Evolutionary conservation across 1,139 yeast species (phyloP).

Genomic region (Geotrichum fermentans): DNA sequence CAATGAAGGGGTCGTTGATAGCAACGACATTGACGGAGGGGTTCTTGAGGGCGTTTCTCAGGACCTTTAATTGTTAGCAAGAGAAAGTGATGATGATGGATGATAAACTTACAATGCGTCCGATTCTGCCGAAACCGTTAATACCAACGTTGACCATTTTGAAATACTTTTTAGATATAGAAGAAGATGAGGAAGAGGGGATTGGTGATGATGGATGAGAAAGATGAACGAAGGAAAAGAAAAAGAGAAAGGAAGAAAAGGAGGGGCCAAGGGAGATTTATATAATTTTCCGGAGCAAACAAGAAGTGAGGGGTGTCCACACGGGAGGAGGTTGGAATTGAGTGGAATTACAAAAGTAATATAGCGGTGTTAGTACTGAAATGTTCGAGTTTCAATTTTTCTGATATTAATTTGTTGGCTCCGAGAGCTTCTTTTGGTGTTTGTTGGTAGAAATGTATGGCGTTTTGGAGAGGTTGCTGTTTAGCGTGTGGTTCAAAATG

Average conservation of each 20-base stretch:
- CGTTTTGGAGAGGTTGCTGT: not conserved
- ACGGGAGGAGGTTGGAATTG: not conserved
- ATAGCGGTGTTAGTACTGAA: no score
- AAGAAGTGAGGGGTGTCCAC: conserved; percentile 4
- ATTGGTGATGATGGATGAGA: conserved; percentile 1
- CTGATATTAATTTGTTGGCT: no score
- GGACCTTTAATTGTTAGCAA: conserved; percentile 33
- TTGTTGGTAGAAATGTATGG: not conserved
- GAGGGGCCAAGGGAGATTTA: conserved; percentile 14
- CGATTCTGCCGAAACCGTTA: conserved; percentile 88
- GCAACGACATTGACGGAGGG: conserved; percentile 71
- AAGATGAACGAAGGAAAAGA: conserved; percentile 5
- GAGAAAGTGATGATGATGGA: not conserved
- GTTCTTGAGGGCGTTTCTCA: conserved; percentile 70
- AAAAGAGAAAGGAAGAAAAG: conserved; percentile 3
- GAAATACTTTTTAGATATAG: conserved; percentile 3
- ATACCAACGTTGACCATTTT: conserved; percentile 57
- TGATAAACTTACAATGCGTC: conserved; percentile 52
- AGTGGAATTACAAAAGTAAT: not conserved
- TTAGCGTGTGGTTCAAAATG: not conserved
- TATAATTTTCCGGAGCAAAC: conserved; percentile 11
- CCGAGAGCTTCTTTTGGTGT: not conserved
- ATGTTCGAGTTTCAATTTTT: no score
- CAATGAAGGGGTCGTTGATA: conserved; percentile 79
- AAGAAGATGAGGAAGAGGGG: not conserved